Base-by-base conservation (phyloP, 2,329 filamentous ascomycete genomes). In the Cercospora canescens region DNA sequence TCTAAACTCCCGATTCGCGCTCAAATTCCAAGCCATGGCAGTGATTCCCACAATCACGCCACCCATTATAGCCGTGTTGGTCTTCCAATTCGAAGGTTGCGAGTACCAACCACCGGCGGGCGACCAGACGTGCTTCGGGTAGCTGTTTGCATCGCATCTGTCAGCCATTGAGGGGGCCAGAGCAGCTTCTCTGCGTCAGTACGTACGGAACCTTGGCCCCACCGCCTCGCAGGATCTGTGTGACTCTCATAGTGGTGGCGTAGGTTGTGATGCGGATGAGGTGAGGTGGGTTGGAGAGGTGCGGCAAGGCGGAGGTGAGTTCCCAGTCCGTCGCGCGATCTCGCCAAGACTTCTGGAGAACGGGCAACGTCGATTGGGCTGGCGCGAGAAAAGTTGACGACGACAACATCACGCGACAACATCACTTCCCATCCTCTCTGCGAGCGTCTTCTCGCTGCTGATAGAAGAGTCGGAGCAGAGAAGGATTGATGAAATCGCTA, bases 21-120 rank as follows among this genome's bases (percentile, higher is more conserved):
- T 93, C 68, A 76, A 80, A 75, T 85, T 91, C 86, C 88, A 94
- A 68, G 85, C 86, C 74, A 90, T 80, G 58, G 86, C 89, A 65
- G 86, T 84, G 71, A 96, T 85, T 69, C 91, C 89, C 71, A 90
- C 71, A 60, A 95, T 83, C 63, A 90, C 86, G 56, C 83, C 86
- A 67, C 87, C 87, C 77, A 93, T 88, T 72, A 95, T 84, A 63
- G 90, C 85, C 5, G 95, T 99, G 85, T 99, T 99, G 76, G 84
- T 83, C 80, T 91, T 95, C 95, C 95, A 99, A 86, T 99, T 99
- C 73, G 87, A 85, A 62, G 95, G 95, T 80, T 96, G 94, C 62
- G 90, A 84, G 82, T 99, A 99, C 95, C 95, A 99, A 82, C 95
- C 95, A 86, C 95, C 95, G 71, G 94, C 86, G 69, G 95, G 95